These are phyloP conservation scores for Colletotrichum abscissum DNA, from an alignment of 2,329 filamentous ascomycete genomes.

Conservation along the genomic window DNA sequence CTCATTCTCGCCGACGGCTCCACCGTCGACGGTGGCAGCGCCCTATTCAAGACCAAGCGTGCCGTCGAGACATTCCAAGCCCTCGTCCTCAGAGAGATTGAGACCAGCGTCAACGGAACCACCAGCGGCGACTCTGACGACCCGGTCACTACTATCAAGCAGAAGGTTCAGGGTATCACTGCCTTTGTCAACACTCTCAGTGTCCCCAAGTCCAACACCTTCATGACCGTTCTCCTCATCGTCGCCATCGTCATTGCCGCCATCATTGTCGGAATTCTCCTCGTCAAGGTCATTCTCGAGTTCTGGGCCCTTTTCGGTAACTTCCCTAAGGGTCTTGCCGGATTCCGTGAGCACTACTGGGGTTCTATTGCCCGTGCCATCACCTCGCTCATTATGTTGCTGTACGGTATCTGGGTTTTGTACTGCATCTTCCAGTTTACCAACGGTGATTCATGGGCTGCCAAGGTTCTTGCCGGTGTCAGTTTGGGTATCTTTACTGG, in stretches of 20 bases:
- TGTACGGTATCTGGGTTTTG: conserved; percentile 95
- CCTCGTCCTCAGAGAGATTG: conserved; percentile 65
- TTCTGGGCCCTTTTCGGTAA: conserved; percentile 89
- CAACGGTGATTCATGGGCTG: conserved; percentile 92
- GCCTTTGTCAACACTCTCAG: conserved; percentile 85
- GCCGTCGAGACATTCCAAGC: conserved; percentile 57
- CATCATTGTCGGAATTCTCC: conserved; percentile 86
- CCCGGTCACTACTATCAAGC: conserved; percentile 37
- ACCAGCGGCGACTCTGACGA: conserved; percentile 40
- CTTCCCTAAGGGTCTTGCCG: conserved; percentile 82
- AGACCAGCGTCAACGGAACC: conserved; percentile 57
- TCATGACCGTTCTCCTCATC: conserved; percentile 93
- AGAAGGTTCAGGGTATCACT: conserved; percentile 79
- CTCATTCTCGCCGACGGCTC: conserved; percentile 75
- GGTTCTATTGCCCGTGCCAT: conserved; percentile 88
- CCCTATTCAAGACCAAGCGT: conserved; percentile 51
- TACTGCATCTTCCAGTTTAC: conserved; percentile 98
- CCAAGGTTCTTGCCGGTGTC: conserved; percentile 83
- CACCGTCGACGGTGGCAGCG: conserved; percentile 49
- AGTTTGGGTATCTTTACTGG: conserved; percentile 85
- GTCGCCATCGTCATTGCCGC: conserved; percentile 88
- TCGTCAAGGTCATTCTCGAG: conserved; percentile 93
- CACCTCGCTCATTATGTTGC: conserved; percentile 87
- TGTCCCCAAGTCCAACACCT: conserved; percentile 90
- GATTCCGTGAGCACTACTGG: conserved; percentile 98